Conservation (phyloP, 176 grass and related monocot genomes). For the Oryza officinalis region DNA sequence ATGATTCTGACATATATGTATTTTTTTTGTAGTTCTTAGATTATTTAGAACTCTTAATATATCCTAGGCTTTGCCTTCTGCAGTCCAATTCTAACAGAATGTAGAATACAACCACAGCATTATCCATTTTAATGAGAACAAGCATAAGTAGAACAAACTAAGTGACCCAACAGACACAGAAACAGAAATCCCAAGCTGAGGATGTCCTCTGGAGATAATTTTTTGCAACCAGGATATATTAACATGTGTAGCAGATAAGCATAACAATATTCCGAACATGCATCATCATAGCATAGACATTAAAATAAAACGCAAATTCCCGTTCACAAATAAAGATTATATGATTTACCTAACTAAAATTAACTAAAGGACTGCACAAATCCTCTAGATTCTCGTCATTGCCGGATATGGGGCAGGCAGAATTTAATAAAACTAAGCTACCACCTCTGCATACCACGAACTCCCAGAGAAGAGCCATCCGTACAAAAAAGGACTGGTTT, state of each 20-base stretch:
- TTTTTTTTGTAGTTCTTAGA: not conserved
- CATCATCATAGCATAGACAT: not conserved
- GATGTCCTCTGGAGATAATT: not conserved
- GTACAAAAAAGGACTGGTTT: not conserved
- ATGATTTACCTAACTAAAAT: not conserved
- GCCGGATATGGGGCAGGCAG: slow-evolving; percentile 10
- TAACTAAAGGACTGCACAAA: not conserved
- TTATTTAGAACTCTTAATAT: not conserved
- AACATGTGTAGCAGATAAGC: not conserved
- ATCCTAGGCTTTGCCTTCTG: not conserved
- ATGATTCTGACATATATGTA: not conserved
- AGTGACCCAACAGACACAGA: not conserved
- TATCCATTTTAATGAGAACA: slow-evolving; percentile 5
- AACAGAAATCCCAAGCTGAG: not conserved
- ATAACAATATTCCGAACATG: not conserved
- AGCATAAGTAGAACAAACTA: slow-evolving; percentile 1
- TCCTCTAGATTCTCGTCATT: not conserved
- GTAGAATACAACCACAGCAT: not conserved
- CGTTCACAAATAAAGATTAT: not conserved
- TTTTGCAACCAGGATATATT: not conserved
- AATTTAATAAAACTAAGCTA: not conserved
- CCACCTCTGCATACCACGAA: not conserved
- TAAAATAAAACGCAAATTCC: not conserved
- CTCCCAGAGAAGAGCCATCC: not conserved
- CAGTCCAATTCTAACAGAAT: slow-evolving; percentile 5